Conservation (phyloP, 2,329 filamentous ascomycete genomes). For the Clonostachys chloroleuca region DNA sequence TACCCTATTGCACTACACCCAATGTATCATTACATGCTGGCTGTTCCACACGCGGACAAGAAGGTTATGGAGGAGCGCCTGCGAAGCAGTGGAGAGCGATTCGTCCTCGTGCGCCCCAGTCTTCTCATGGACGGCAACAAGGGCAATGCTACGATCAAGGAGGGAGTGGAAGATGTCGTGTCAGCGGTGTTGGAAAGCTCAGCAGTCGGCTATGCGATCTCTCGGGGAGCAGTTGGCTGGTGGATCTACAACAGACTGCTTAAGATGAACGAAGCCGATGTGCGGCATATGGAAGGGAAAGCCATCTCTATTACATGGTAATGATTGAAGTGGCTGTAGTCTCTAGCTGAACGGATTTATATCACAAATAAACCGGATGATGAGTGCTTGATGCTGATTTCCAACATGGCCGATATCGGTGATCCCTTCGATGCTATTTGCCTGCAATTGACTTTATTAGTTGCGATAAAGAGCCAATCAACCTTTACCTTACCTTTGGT, state of each 20-base stretch:
- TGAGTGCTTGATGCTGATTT: no score
- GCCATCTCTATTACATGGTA: constrained; percentile 4
- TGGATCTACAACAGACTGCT: constrained; percentile 37
- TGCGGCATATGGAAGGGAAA: constrained; percentile 3
- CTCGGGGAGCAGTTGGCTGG: constrained; percentile 37
- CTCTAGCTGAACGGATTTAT: no score
- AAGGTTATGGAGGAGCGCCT: constrained; percentile 34
- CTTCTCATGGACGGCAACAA: constrained; percentile 22
- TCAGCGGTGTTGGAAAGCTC: constrained; percentile 17
- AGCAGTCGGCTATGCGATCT: constrained; percentile 41
- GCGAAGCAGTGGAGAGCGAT: constrained; percentile 19
- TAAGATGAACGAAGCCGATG: constrained; percentile 1
- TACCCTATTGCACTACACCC: constrained; percentile 34
- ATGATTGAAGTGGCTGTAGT: not conserved
- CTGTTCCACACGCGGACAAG: constrained; percentile 42
- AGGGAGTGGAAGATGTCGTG: constrained; percentile 31
- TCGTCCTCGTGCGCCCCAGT: constrained; percentile 29
- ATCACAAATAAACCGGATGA: no score
- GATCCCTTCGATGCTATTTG: no score
- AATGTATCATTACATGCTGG: constrained; percentile 34
- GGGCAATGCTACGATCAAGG: constrained; percentile 19
- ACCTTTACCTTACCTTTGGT: no score
- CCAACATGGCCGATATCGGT: no score
- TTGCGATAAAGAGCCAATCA: no score
- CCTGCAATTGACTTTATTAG: no score